These are phyloP conservation scores for Noccaea caerulescens DNA, from an alignment of 345 rosid genomes.

Conservation along the genomic window DNA sequence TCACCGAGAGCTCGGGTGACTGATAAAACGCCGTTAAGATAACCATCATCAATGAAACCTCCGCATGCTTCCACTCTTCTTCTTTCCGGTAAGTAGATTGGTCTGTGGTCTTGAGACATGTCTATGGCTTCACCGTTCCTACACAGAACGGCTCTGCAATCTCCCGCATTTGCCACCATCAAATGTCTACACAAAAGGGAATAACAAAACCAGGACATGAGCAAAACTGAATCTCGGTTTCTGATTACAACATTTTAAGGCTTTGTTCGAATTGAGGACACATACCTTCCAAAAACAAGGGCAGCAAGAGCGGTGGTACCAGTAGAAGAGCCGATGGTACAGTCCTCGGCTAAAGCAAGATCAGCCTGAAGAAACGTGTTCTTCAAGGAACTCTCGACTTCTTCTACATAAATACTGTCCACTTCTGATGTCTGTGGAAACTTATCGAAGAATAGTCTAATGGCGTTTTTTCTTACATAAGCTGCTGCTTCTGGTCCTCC, in stretches of 20 bases:
- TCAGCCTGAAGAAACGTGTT: slow-evolving; percentile 75
- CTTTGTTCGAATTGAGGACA: too few species aligned
- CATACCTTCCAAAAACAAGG: slow-evolving; percentile 69
- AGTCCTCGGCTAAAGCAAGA: slow-evolving; percentile 66
- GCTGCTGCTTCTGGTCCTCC: slow-evolving; percentile 94
- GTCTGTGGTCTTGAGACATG: slow-evolving; percentile 86
- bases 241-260: slow-evolving; percentile 2
- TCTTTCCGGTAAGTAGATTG: slow-evolving; percentile 64
- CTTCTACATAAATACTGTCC: slow-evolving; percentile 51
- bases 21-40: slow-evolving; percentile 72
- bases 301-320: slow-evolving; percentile 89
- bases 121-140: slow-evolving; percentile 72
- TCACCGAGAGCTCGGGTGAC: slow-evolving; percentile 90
- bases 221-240: background rate
- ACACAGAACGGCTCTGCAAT: slow-evolving; percentile 86
- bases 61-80: slow-evolving; percentile 69
- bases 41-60: slow-evolving; percentile 67
- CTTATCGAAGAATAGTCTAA: slow-evolving; percentile 62
- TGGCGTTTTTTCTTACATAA: slow-evolving; percentile 70
- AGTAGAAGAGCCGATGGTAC: slow-evolving; percentile 63
- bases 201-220: background rate
- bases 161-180: slow-evolving; percentile 87
- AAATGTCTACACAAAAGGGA: slow-evolving; percentile 52
- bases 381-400: slow-evolving; percentile 58
- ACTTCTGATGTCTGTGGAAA: slow-evolving; percentile 67